phyloP scores from a whole-genome alignment of 305 asterid genomes.

The Fraxinus sp. region DNA sequence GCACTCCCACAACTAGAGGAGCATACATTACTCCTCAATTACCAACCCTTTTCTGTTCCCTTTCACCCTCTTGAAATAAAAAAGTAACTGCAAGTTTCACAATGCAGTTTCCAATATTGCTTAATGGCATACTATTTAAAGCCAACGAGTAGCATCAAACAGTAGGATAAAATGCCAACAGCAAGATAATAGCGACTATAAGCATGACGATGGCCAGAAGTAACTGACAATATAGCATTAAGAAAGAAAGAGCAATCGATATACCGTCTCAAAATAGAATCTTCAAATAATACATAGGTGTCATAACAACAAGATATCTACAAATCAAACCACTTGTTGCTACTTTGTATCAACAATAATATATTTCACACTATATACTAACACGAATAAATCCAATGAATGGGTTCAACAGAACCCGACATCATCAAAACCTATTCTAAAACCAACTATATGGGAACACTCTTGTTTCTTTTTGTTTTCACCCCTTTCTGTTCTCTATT shows the following conservation, averaged over 20 bases:
- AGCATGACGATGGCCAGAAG: neutral
- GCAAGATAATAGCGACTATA: neutral
- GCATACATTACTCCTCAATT: neutral
- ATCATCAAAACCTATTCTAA: conserved; percentile 29
- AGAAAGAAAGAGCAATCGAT: neutral
- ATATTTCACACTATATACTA: conserved; percentile 46
- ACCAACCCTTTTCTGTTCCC: neutral
- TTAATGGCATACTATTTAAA: neutral
- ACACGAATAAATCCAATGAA: conserved; percentile 72
- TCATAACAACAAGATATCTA: neutral
- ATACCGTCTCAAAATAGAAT: neutral
- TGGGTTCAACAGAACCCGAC: conserved; percentile 29
- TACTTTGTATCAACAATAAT: conserved; percentile 28
- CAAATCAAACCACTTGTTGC: conserved; percentile 15
- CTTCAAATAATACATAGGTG: neutral
- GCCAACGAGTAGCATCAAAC: neutral
- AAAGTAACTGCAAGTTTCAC: neutral
- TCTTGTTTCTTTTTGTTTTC: neutral
- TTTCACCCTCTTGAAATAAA: neutral
- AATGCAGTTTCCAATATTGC: neutral
- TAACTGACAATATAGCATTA: too few relatives aligned
- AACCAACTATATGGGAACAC: conserved; percentile 31
- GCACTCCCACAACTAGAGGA: neutral
- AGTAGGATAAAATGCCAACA: neutral
- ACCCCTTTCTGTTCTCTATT: conserved; percentile 24